Evolutionary conservation across 768 basidiomycete species (phyloP).

Genomic region (Psilocybe azurescens): DNA sequence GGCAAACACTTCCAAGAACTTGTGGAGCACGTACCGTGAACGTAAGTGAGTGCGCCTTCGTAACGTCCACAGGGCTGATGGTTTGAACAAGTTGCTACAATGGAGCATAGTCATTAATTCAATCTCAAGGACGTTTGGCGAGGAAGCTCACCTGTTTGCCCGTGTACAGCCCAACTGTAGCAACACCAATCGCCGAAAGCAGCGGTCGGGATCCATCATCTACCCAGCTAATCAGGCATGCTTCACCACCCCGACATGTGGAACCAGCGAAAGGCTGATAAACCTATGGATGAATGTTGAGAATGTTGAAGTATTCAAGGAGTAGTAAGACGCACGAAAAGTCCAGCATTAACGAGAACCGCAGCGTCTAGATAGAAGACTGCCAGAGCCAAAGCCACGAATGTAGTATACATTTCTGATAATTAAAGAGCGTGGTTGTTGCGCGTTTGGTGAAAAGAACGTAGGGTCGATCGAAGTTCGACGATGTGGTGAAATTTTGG

Average conservation of each 20-base stretch:
- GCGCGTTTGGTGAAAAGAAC: slow-evolving; percentile 13
- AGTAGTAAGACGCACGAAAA: slow-evolving; percentile 41
- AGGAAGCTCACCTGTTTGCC: slow-evolving; percentile 50
- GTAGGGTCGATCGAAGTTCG: slow-evolving; percentile 15
- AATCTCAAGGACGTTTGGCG: background rate
- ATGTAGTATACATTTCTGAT: slow-evolving; percentile 21
- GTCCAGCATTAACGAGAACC: slow-evolving; percentile 37
- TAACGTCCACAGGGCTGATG: slow-evolving; percentile 60
- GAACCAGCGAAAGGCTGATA: slow-evolving; percentile 42
- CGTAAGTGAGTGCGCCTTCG: slow-evolving; percentile 46
- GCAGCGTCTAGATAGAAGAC: slow-evolving; percentile 28
- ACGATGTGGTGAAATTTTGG: background rate
- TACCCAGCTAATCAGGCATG: slow-evolving; percentile 63
- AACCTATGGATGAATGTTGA: slow-evolving; percentile 18
- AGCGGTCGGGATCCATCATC: slow-evolving; percentile 65
- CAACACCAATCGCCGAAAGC: slow-evolving; percentile 52
- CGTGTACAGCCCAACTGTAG: slow-evolving; percentile 61
- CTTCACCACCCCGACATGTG: slow-evolving; percentile 56
- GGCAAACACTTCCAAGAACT: background rate
- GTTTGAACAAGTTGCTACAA: slow-evolving; percentile 61
- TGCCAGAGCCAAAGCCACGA: slow-evolving; percentile 20
- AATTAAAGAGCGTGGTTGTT: slow-evolving; percentile 19
- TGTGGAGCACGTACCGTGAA: slow-evolving; percentile 55
- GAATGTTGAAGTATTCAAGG: background rate
- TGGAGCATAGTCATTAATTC: slow-evolving; percentile 2